Evolutionary conservation across 148 eudicot genomes (phyloP).

Genomic region (Mesembryanthemum crystallinum): DNA sequence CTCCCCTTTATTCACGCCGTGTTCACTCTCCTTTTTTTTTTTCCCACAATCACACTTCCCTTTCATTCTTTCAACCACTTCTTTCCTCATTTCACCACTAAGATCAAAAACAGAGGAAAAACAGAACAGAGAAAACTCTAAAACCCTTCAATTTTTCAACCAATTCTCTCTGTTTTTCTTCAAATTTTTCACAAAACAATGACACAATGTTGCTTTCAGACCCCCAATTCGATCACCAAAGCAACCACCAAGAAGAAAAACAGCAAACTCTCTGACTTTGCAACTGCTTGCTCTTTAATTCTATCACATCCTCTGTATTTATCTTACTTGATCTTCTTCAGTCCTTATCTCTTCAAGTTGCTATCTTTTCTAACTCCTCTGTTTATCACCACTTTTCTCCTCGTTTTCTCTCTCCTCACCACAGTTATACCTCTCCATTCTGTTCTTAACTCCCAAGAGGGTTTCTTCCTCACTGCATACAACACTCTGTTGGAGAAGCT

Average conservation of each 20-base stretch:
- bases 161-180: slow-evolving; percentile 4
- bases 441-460: slow-evolving; percentile 23
- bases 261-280: slow-evolving; percentile 33
- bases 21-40: slow-evolving; percentile 29
- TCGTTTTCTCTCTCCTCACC: slow-evolving; percentile 39
- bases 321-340: slow-evolving; percentile 74
- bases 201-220: slow-evolving; percentile 46
- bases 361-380: slow-evolving; percentile 72
- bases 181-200: slow-evolving; percentile 25
- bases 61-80: slow-evolving; percentile 28
- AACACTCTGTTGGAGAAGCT: slow-evolving; percentile 32
- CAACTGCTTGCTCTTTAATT: slow-evolving; percentile 32
- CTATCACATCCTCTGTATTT: slow-evolving; percentile 62
- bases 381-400: slow-evolving; percentile 55
- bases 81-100: slow-evolving; percentile 10
- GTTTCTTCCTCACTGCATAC: slow-evolving; percentile 28
- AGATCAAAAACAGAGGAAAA: slow-evolving; percentile 1
- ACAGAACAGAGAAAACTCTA: not conserved
- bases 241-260: slow-evolving; percentile 20
- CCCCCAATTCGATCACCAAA: slow-evolving; percentile 8
- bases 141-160: not conserved
- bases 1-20: slow-evolving; percentile 72
- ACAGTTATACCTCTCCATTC: slow-evolving; percentile 28
- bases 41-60: slow-evolving; percentile 19
- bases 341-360: slow-evolving; percentile 70